Conservation (phyloP, 2,329 filamentous ascomycete genomes). For the Nakataea oryzae region DNA sequence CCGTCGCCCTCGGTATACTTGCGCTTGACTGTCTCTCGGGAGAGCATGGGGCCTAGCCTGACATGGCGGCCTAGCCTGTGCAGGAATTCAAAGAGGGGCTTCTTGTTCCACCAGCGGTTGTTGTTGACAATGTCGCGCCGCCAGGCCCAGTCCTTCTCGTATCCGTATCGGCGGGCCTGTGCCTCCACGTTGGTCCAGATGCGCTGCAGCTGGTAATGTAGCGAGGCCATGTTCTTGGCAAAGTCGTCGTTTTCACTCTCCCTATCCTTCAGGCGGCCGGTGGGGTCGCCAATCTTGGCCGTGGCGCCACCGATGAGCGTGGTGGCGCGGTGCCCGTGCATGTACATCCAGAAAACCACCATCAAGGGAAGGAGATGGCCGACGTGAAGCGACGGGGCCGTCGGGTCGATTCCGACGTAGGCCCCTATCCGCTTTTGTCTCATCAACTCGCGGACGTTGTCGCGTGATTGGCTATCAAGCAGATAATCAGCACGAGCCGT, state of each 20-base stretch:
- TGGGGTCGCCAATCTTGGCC: slow-evolving; percentile 69
- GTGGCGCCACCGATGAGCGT: slow-evolving; percentile 66
- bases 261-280: slow-evolving; percentile 54
- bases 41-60: slow-evolving; percentile 77
- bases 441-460: slow-evolving; percentile 53
- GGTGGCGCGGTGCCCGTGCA: slow-evolving; percentile 60
- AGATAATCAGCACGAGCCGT: slow-evolving; percentile 1
- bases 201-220: slow-evolving; percentile 59
- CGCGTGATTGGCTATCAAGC: slow-evolving; percentile 24
- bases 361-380: slow-evolving; percentile 75
- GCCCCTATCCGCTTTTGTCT: slow-evolving; percentile 55
- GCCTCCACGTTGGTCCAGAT: slow-evolving; percentile 65
- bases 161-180: slow-evolving; percentile 56
- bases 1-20: slow-evolving; percentile 79
- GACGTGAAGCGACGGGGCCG: slow-evolving; percentile 67
- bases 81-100: slow-evolving; percentile 65
- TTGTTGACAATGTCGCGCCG: slow-evolving; percentile 68
- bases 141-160: slow-evolving; percentile 52
- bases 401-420: slow-evolving; percentile 78
- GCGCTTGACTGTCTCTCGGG: slow-evolving; percentile 69
- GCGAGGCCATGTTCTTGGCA: slow-evolving; percentile 54
- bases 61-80: slow-evolving; percentile 62
- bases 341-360: slow-evolving; percentile 76
- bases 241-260: slow-evolving; percentile 46
- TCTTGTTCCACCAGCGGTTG: slow-evolving; percentile 66